Percentiles rank a stretch among this genome's conserved stretches.
phyloP scores from a whole-genome alignment of 495 filamentous ascomycete species.

The Podospora tetraspora region DNA sequence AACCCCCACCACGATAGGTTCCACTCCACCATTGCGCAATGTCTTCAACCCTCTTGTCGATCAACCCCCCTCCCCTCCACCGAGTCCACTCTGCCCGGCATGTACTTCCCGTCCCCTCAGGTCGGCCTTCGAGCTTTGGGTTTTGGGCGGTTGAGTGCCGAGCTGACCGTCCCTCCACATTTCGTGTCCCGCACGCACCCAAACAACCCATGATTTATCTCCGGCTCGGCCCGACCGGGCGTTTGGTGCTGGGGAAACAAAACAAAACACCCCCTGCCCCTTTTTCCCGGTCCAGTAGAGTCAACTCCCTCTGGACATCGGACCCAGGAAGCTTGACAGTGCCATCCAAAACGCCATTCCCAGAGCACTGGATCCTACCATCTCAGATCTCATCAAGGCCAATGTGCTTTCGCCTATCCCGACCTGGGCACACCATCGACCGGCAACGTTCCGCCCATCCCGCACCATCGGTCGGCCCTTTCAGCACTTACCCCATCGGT shows the following conservation, averaged over 20 bases:
- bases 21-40: background rate
- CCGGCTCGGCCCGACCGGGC: background rate
- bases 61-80: background rate
- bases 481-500: background rate
- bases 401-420: background rate
- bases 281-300: background rate
- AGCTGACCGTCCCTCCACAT: background rate
- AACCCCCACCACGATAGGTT: background rate
- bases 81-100: background rate
- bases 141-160: background rate
- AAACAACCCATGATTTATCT: background rate
- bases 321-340: background rate
- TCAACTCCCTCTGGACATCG: background rate
- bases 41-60: background rate
- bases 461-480: background rate
- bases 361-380: background rate
- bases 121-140: background rate
- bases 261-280: background rate
- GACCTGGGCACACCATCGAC: background rate
- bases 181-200: slow-evolving; percentile 5
- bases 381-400: background rate
- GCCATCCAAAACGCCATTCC: background rate
- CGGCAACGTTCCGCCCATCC: background rate
- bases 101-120: background rate
- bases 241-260: background rate